A percentile compares a stretch with the other conserved stretches of the same genome.
Evolutionary conservation across 331 rosid species (phyloP).

Genomic region (Rhamnella rubrinervis): DNA sequence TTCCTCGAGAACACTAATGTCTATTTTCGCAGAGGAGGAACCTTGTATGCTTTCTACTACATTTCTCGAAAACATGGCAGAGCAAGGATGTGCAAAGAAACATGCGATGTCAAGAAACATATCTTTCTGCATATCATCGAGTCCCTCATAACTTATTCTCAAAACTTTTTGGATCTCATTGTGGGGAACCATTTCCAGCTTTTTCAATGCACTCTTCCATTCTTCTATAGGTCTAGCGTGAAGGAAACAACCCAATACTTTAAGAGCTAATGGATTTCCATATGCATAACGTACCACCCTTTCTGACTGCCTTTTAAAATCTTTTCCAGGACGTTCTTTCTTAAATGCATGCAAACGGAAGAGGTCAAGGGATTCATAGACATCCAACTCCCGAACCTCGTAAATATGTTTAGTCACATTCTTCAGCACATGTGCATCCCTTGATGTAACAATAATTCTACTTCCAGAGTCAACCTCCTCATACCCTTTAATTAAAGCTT

Average conservation of each 20-base stretch:
- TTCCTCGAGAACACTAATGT: neutral
- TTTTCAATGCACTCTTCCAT: constrained; percentile 6
- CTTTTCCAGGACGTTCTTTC: neutral
- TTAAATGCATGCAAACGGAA: constrained; percentile 10
- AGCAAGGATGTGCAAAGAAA: neutral
- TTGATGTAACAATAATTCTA: neutral
- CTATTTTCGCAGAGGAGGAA: neutral
- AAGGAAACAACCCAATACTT: constrained; percentile 2
- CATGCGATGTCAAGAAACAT: constrained; percentile 30
- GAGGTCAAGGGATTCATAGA: neutral
- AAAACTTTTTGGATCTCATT: neutral
- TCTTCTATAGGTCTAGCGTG: neutral
- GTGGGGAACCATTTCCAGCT: neutral
- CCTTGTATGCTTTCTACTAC: neutral
- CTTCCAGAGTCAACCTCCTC: neutral
- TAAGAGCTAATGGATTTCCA: constrained; percentile 26
- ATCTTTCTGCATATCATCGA: neutral
- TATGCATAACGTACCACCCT: neutral
- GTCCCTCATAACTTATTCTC: constrained; percentile 24
- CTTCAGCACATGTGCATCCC: neutral
- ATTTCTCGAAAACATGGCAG: no score
- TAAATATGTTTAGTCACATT: neutral
- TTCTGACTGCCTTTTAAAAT: neutral
- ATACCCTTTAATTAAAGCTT: neutral
- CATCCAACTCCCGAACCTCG: neutral